Evolutionary conservation across 768 basidiomycete genomes (phyloP).

Genomic region (Suillus brevipes): DNA sequence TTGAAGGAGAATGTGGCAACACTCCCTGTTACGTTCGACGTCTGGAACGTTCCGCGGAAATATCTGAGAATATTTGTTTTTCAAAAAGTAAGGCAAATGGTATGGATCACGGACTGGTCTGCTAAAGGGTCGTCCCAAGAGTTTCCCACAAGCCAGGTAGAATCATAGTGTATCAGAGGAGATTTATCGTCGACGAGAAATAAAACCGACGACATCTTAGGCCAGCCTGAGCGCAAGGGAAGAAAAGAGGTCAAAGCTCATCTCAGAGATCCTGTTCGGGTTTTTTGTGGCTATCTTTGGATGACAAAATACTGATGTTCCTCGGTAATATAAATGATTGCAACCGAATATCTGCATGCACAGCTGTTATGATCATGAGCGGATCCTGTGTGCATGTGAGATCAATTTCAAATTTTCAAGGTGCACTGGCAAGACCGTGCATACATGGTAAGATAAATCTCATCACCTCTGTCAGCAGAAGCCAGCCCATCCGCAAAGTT

Average conservation of each 20-base stretch:
- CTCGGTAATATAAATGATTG: background rate
- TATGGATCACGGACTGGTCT: conserved; percentile 14
- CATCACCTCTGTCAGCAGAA: background rate
- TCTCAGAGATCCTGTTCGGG: background rate
- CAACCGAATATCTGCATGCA: background rate
- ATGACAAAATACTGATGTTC: background rate
- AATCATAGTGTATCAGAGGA: conserved; percentile 30
- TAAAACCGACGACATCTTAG: conserved; percentile 27
- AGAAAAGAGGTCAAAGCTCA: background rate
- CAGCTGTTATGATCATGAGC: no score
- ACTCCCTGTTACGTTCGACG: conserved; percentile 36
- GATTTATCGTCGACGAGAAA: conserved; percentile 34
- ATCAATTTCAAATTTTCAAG: background rate
- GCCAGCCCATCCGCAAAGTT: background rate
- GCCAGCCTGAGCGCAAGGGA: background rate
- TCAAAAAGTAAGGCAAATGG: background rate
- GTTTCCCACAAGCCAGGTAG: conserved; percentile 23
- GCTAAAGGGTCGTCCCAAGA: no score
- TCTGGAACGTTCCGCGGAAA: conserved; percentile 40
- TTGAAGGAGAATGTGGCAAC: conserved; percentile 45
- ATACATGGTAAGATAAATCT: background rate
- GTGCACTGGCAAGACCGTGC: background rate
- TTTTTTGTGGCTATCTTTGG: background rate
- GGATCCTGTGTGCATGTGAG: background rate
- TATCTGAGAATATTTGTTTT: conserved; percentile 30